These are phyloP conservation scores for Jatropha multifida DNA, from an alignment of 441 rosid genomes.

Conservation along the genomic window DNA sequence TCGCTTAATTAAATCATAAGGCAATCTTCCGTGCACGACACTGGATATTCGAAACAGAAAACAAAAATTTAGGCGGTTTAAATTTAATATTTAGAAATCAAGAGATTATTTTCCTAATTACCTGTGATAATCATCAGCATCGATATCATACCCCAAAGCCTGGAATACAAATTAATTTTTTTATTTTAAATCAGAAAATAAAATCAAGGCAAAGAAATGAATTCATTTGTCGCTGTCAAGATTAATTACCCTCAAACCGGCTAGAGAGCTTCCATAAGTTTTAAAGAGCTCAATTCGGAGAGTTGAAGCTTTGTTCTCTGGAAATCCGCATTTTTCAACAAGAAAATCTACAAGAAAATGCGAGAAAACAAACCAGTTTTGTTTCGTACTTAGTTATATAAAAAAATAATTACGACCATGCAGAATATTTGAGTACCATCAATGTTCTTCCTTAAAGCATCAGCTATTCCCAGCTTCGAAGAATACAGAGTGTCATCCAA, in stretches of 20 bases:
- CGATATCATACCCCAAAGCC: constrained; percentile 71
- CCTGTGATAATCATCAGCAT: constrained; percentile 87
- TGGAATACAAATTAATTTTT: constrained; percentile 26
- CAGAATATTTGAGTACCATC: constrained; percentile 44
- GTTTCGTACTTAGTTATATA: background rate
- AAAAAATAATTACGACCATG: background rate
- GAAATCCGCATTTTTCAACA: constrained; percentile 61
- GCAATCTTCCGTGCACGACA: constrained; percentile 86
- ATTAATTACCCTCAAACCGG: constrained; percentile 73
- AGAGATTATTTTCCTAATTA: constrained; percentile 6
- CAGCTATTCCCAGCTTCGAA: constrained; percentile 57
- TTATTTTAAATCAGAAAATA: background rate
- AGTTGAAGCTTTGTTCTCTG: constrained; percentile 51
- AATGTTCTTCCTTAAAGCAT: constrained; percentile 67
- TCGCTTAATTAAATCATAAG: constrained; percentile 67
- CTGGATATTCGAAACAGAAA: constrained; percentile 31
- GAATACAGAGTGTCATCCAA: constrained; percentile 93
- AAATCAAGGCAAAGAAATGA: background rate
- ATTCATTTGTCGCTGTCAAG: too few relatives aligned
- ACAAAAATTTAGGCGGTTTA: background rate
- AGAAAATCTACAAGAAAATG: constrained; percentile 50
- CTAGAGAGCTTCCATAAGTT: constrained; percentile 82
- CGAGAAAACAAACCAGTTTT: background rate
- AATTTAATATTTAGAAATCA: background rate
- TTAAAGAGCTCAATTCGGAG: constrained; percentile 71